A percentile compares a stretch with the other conserved stretches of the same genome.
phyloP scores from a whole-genome alignment of 2,329 filamentous ascomycete species.

The Thermothelomyces thermophilus region DNA sequence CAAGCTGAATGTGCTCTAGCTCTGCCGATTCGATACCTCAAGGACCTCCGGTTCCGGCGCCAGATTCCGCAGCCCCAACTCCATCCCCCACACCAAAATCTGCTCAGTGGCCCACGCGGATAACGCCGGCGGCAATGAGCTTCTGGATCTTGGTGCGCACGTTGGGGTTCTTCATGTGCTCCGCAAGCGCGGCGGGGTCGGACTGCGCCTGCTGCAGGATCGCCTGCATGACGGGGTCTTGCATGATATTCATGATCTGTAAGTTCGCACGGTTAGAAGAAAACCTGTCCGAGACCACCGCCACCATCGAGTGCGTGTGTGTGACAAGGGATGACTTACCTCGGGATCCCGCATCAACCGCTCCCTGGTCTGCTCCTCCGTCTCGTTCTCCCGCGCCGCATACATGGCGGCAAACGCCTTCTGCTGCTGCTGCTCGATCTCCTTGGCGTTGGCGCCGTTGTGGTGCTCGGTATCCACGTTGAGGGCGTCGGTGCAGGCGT shows the following conservation, averaged over 20 bases:
- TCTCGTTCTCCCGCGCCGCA: conserved; percentile 84
- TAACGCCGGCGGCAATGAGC: conserved; percentile 86
- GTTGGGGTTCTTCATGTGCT: conserved; percentile 91
- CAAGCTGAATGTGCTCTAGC: neutral
- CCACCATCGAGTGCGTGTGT: too few species aligned
- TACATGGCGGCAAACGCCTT: conserved; percentile 91
- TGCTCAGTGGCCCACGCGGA: conserved; percentile 55
- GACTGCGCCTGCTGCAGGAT: conserved; percentile 95
- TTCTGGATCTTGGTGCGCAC: conserved; percentile 90
- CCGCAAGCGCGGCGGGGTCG: conserved; percentile 84
- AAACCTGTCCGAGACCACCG: too few species aligned
- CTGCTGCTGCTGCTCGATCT: conserved; percentile 91
- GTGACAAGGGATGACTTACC: conserved; percentile 48
- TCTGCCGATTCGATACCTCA: neutral
- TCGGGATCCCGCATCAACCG: conserved; percentile 86
- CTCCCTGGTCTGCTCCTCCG: conserved; percentile 90
- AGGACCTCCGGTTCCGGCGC: neutral
- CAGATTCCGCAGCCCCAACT: neutral
- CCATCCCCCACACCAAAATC: too few species aligned
- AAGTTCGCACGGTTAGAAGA: conserved; percentile 24
- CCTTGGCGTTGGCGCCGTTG: conserved; percentile 70
- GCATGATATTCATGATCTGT: conserved; percentile 80
- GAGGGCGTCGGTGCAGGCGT: conserved; percentile 76
- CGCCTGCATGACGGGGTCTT: conserved; percentile 95
- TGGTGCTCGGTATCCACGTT: conserved; percentile 65